Conservation (phyloP, 305 asterid species). For the Ilex paraguariensis region DNA sequence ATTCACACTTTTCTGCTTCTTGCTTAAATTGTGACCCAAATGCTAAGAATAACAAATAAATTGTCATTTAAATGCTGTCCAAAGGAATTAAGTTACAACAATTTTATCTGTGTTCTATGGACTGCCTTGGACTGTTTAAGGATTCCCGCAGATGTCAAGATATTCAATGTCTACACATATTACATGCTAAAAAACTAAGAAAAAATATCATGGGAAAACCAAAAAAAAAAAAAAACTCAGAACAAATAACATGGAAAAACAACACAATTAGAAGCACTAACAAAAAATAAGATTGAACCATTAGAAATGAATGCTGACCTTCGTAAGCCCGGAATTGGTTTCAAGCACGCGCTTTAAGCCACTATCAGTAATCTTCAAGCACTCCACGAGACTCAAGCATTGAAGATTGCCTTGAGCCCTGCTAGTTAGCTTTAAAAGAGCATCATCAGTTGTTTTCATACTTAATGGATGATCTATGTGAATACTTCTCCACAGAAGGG, state of each 20-base stretch:
- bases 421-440: conserved; percentile 48
- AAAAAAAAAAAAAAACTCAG: neutral
- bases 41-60: no score
- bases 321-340: conserved; percentile 48
- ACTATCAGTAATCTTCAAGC: conserved; percentile 45
- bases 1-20: no score
- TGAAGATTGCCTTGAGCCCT: conserved; percentile 70
- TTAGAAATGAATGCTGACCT: conserved; percentile 33
- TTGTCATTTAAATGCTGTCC: no score
- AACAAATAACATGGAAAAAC: neutral
- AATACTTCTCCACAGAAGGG: conserved; percentile 67
- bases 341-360: conserved; percentile 55
- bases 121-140: neutral
- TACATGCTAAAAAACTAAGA: neutral
- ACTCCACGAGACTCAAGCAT: conserved; percentile 49
- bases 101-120: no score
- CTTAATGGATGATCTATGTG: conserved; percentile 39
- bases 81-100: no score
- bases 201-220: neutral
- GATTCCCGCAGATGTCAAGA: neutral
- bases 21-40: no score
- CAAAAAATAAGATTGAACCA: neutral
- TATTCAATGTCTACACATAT: neutral
- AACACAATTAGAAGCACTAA: neutral
- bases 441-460: conserved; percentile 40